Evolutionary conservation across 805 yeast genomes (phyloP), one percentile per base, ranked within the genome.

Genomic region (Sugiyamaella qingdaonensis): DNA sequence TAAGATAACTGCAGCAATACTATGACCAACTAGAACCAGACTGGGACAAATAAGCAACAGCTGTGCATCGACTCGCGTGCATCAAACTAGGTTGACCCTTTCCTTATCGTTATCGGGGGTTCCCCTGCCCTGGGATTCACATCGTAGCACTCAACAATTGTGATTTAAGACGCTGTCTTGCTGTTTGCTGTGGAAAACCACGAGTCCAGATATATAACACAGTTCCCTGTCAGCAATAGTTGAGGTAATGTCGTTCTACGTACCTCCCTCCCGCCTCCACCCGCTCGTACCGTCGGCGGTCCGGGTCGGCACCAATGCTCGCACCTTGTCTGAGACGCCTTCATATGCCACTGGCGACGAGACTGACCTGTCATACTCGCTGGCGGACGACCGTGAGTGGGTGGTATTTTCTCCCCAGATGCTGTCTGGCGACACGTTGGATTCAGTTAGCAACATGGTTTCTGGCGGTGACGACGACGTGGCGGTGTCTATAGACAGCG

Each of bases 401-500:
- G 71, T 71, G 11, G 60, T 71, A 44, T 71, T 71, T 55, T 64
- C 72, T 21, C 73, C 73, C 1, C 65, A 58, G 43, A 31, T 56
- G 36, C 52, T 52, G 16, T 49, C 57, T n/a, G 37, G 37, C 14
- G 55, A 46, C 19, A 33, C 44, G 13, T 4, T 18, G n/a, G 46
- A 39, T 41, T 16, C 13, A 5, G 37, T 19, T 4, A 48, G 27
- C 34, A 24, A 48, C 18, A 49, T 16, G 14, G 27, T 16, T 18
- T n/a, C 18, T 19, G 34, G 29, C 37, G 46, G 39, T 27, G 59
- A 54, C 43, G 53, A 56, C 29, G 14, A 32, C 10, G 52, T 54
- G 2, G 56, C 49, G 16, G 55, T 48, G 10, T 57, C 51, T 34
- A 54, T 56, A 9, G 58, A 52, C 8, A 55, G 52, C 19, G 61